Percentiles rank a stretch among this genome's conserved stretches.
Conservation (phyloP, 495 filamentous ascomycete genomes). For the Xylaria longipes region DNA sequence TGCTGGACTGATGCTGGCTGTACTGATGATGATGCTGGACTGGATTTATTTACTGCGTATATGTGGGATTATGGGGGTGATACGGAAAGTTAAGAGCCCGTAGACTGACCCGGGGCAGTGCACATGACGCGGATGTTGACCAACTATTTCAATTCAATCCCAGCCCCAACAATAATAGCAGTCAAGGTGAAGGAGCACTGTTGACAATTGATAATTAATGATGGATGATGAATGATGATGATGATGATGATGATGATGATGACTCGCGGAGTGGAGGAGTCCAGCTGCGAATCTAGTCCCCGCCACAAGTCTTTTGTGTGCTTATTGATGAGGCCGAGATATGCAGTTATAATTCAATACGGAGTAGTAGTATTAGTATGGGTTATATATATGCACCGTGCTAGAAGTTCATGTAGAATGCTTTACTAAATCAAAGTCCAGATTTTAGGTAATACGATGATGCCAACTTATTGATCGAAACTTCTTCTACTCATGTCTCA, state of each 20-base stretch:
- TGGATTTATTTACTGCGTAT: conserved; percentile 9
- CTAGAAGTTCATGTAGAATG: neutral
- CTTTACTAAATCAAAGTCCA: neutral
- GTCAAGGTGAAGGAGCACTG: neutral
- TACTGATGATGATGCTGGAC: neutral
- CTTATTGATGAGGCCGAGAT: conserved; percentile 6
- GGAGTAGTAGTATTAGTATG: neutral
- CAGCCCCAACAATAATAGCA: conserved; percentile 16
- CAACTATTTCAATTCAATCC: conserved; percentile 19
- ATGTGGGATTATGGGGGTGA: conserved; percentile 20
- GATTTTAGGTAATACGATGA: conserved; percentile 9
- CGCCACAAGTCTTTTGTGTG: neutral
- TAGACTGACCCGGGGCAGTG: conserved; percentile 18
- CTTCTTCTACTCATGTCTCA: neutral
- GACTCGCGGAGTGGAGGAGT: conserved; percentile 9
- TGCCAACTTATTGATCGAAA: neutral
- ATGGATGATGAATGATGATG: neutral
- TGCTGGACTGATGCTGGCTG: conserved; percentile 3
- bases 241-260: neutral
- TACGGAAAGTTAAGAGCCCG: conserved; percentile 19
- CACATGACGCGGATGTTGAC: conserved; percentile 22
- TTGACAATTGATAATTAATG: neutral
- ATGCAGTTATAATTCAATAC: neutral
- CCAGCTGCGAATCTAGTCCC: neutral
- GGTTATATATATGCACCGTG: conserved; percentile 15